Base-by-base conservation (phyloP, 345 rosid species). In the Bruguiera gymnorhiza region DNA sequence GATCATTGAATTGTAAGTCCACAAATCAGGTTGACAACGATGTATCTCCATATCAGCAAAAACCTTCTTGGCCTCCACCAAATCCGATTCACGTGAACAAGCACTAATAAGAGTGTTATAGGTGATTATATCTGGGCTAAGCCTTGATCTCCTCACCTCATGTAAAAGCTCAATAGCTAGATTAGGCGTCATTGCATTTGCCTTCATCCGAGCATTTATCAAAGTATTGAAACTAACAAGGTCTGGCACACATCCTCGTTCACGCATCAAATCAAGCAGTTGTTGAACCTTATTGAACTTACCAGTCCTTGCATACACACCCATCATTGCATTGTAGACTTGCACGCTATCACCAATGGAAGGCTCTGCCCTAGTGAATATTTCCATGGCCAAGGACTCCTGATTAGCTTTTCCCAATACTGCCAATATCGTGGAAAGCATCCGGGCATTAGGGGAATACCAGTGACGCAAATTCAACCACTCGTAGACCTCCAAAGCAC, bases 1-100 rank as follows among this genome's bases (percentile, higher is more conserved):
- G 66, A 91, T 91, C 96, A 94, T 91, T 24, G 97, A 90, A 78
- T 94, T 94, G 66, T 94, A 94, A 67, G 98, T 94, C 98, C 98
- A 94, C 57, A 94, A 72, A 70, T 91, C 98, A 76, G 97, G 95
- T 74, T 87, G 92, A 73, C 98, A 94, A 8, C 73, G 71, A 79
- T 76, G 77, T n/a, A 71, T 73, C 82, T 86, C 93, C 96, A 94
- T 84, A 63, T 94, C 89, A 46, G 78, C 83, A 69, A 80, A 89
- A 83, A 89, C 86, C 75, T 82, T 89, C 74, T 66, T 71, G 1
- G 93, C 96, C 73, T 85, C 96, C 39, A 85, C 92, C 87, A 94
- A 81, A 79, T 89, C 87, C 0, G 86, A 86, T 71, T 72, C 90
- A 29, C 92, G 85, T 1, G 98, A 91, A 80, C 97, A 94, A 24